Conservation (phyloP, 768 basidiomycete genomes). For the Candolleomyces eurysporus region DNA sequence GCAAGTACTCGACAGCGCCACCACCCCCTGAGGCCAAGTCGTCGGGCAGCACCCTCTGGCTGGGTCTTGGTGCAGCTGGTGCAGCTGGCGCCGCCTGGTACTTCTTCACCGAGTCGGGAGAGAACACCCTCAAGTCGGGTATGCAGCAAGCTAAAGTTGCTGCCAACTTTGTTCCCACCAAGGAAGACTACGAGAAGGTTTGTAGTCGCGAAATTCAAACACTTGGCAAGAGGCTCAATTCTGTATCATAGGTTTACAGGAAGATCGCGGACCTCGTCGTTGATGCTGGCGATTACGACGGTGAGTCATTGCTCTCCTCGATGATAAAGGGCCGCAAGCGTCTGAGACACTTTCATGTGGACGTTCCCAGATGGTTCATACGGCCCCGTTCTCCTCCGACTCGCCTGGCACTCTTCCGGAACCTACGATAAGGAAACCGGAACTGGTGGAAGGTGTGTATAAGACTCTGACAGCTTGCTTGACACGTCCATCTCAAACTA, state of each 20-base stretch:
- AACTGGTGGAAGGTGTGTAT: constrained; percentile 73
- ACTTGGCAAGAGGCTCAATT: neutral
- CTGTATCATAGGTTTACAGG: constrained; percentile 75
- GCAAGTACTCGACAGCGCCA: constrained; percentile 58
- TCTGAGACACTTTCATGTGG: constrained; percentile 8
- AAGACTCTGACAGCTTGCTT: constrained; percentile 14
- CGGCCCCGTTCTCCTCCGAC: constrained; percentile 82
- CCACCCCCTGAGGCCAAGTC: constrained; percentile 47
- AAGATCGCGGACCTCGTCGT: constrained; percentile 76
- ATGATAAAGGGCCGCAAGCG: neutral
- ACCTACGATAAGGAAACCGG: constrained; percentile 82
- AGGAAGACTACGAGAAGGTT: constrained; percentile 90
- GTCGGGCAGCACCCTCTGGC: constrained; percentile 56
- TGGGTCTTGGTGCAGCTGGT: constrained; percentile 59
- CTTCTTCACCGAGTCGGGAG: constrained; percentile 53
- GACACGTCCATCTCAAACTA: neutral
- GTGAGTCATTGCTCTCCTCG: constrained; percentile 36
- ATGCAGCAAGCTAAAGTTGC: constrained; percentile 61
- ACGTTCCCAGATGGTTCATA: constrained; percentile 72
- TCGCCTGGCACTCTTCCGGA: constrained; percentile 94
- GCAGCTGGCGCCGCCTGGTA: constrained; percentile 62
- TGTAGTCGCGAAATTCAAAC: constrained; percentile 8
- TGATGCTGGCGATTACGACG: constrained; percentile 82
- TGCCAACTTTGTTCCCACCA: constrained; percentile 69
- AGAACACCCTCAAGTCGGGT: constrained; percentile 58